Conservation (phyloP, 345 rosid species). For the Sonneratia caseolaris region DNA sequence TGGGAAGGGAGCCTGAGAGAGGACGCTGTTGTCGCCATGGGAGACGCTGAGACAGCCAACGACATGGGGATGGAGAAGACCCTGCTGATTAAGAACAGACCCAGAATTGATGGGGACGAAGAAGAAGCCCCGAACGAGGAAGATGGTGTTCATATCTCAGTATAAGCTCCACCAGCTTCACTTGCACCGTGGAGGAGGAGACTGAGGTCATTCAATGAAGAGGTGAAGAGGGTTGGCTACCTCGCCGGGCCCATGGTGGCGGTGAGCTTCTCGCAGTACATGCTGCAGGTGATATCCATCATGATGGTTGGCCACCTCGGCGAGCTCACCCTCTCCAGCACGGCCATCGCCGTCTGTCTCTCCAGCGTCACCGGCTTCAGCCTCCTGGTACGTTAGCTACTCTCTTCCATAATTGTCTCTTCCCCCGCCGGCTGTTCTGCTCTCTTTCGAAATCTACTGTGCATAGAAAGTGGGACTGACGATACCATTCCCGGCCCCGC, state of each 20-base stretch:
- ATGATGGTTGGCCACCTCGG: slow-evolving; percentile 30
- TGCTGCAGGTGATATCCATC: slow-evolving; percentile 21
- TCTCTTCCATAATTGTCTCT: neutral
- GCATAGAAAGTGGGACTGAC: neutral
- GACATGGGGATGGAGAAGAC: neutral
- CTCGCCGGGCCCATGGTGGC: slow-evolving; percentile 16
- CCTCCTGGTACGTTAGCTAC: slow-evolving; percentile 19
- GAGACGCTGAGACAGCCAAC: neutral
- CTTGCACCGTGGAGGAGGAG: neutral
- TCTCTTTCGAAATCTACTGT: neutral
- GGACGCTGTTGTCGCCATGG: neutral
- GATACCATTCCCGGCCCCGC: too few species aligned
- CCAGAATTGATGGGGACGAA: neutral
- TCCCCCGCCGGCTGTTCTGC: neutral
- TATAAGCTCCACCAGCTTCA: neutral
- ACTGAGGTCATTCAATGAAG: neutral
- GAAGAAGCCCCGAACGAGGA: neutral
- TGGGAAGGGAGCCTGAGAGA: neutral
- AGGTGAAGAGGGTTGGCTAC: slow-evolving; percentile 17
- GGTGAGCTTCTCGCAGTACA: slow-evolving; percentile 6
- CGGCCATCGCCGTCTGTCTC: slow-evolving; percentile 36
- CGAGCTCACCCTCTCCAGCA: slow-evolving; percentile 27
- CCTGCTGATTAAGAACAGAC: neutral
- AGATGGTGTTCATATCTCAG: neutral
- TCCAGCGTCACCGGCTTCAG: slow-evolving; percentile 34